These are phyloP conservation scores for Cladosporium sp. DNA, from an alignment of 2,329 filamentous ascomycete genomes.

Conservation along the genomic window DNA sequence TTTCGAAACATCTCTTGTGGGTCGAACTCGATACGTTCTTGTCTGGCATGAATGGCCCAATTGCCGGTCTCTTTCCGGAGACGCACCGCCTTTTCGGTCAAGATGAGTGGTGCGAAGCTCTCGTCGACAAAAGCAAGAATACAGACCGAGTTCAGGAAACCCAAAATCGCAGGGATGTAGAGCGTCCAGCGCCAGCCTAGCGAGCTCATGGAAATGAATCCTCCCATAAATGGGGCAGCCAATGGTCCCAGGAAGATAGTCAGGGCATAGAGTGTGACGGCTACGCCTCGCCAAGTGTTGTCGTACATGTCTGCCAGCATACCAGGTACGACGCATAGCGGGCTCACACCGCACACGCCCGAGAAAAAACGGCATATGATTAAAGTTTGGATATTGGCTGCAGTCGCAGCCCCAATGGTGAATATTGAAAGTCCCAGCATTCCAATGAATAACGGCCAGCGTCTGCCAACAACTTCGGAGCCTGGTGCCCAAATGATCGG, in stretches of 20 bases:
- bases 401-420: constrained; percentile 30
- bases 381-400: constrained; percentile 36
- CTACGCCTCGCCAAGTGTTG: constrained; percentile 17
- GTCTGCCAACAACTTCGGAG: constrained; percentile 19
- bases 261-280: constrained; percentile 18
- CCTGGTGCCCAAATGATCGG: constrained; percentile 33
- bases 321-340: constrained; percentile 16
- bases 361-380: constrained; percentile 40
- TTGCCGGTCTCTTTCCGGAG: constrained; percentile 12
- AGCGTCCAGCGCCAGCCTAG: constrained; percentile 28
- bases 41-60: constrained; percentile 12
- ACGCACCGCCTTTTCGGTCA: constrained; percentile 42
- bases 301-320: constrained; percentile 16
- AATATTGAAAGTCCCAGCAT: constrained; percentile 15
- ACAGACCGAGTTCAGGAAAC: constrained; percentile 36
- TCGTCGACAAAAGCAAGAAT: constrained; percentile 44
- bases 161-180: constrained; percentile 46
- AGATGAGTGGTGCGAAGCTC: constrained; percentile 50
- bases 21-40: constrained; percentile 12
- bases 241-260: constrained; percentile 21
- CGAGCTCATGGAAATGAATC: constrained; percentile 18
- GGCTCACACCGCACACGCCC: constrained; percentile 20
- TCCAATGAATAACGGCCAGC: constrained; percentile 9
- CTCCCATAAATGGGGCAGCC: constrained; percentile 21
- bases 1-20: constrained; percentile 40